phyloP scores from a whole-genome alignment of 2,329 filamentous ascomycete species.

The Orbilia javanica region DNA sequence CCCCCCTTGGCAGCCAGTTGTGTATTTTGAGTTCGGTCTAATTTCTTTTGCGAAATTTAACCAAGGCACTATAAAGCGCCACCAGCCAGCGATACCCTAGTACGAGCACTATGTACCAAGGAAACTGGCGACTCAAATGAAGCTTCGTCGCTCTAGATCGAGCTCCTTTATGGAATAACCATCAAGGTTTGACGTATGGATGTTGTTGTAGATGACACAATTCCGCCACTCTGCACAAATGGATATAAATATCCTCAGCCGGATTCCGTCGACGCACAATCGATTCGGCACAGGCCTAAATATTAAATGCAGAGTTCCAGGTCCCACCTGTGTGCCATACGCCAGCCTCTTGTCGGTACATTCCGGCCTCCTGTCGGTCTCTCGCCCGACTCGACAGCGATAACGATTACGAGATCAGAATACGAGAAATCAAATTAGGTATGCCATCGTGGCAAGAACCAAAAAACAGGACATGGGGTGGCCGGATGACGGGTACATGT shows the following conservation, averaged over 20 bases:
- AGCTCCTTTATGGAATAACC: too few relatives aligned
- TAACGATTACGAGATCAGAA: constrained; percentile 36
- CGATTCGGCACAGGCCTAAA: neutral
- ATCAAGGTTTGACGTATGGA: too few relatives aligned
- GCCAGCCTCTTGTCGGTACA: too few relatives aligned
- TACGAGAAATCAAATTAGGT: constrained; percentile 6
- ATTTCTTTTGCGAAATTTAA: constrained; percentile 43
- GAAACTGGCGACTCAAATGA: neutral
- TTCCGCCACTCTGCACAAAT: too few relatives aligned
- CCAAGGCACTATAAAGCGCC: constrained; percentile 17
- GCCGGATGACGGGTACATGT: neutral
- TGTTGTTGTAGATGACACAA: too few relatives aligned
- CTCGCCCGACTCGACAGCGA: constrained; percentile 14
- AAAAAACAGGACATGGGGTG: neutral
- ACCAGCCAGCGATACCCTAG: constrained; percentile 1
- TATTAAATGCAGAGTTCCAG: too few relatives aligned
- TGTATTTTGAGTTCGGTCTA: constrained; percentile 16
- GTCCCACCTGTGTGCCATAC: too few relatives aligned
- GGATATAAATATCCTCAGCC: too few relatives aligned
- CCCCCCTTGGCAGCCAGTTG: neutral
- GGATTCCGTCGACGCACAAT: too few relatives aligned
- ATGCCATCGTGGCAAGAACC: neutral
- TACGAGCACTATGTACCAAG: constrained; percentile 7
- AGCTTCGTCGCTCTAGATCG: too few relatives aligned
- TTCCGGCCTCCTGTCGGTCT: constrained; percentile 4